Percentiles rank a stretch among this genome's conserved stretches.
Conservation (phyloP, 495 filamentous ascomycete genomes). For the Xylaria cubensis region DNA sequence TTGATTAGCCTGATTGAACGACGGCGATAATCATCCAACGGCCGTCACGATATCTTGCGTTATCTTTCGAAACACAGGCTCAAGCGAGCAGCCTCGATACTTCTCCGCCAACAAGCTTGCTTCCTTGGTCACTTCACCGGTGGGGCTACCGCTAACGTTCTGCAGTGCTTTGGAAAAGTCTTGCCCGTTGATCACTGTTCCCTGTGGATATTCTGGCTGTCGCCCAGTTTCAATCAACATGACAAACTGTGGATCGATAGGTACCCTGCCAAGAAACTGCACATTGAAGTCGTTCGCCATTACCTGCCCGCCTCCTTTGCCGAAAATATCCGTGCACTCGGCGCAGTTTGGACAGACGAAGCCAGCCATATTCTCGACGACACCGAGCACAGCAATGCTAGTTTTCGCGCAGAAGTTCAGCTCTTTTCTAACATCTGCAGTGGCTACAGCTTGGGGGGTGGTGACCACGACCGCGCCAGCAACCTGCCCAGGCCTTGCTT, state of each 20-base stretch:
- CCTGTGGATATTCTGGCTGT: slow-evolving; percentile 56
- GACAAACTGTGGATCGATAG: slow-evolving; percentile 78
- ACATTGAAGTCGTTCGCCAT: slow-evolving; percentile 90
- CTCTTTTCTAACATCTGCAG: slow-evolving; percentile 93
- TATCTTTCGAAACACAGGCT: slow-evolving; percentile 73
- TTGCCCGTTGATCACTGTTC: slow-evolving; percentile 55
- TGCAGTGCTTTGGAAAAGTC: slow-evolving; percentile 46
- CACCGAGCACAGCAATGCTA: slow-evolving; percentile 79
- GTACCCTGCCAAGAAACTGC: slow-evolving; percentile 83
- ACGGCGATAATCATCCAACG: slow-evolving; percentile 45
- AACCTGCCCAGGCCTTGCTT: slow-evolving; percentile 65
- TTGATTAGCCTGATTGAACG: slow-evolving; percentile 40
- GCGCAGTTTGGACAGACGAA: slow-evolving; percentile 96
- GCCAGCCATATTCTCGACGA: slow-evolving; percentile 97
- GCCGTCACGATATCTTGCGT: slow-evolving; percentile 59
- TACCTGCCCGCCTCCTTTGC: slow-evolving; percentile 83
- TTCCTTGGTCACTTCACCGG: slow-evolving; percentile 51
- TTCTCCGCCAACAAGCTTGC: slow-evolving; percentile 71
- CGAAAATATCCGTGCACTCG: slow-evolving; percentile 91
- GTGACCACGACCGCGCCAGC: slow-evolving; percentile 92
- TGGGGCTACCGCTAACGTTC: slow-evolving; percentile 29
- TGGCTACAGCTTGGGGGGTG: slow-evolving; percentile 92
- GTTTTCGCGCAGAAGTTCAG: slow-evolving; percentile 95
- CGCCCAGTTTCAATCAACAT: slow-evolving; percentile 61
- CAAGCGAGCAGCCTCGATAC: slow-evolving; percentile 79